Base-by-base conservation (phyloP, 1,284 basidiomycete species). In the Trichosporon sp. region DNA sequence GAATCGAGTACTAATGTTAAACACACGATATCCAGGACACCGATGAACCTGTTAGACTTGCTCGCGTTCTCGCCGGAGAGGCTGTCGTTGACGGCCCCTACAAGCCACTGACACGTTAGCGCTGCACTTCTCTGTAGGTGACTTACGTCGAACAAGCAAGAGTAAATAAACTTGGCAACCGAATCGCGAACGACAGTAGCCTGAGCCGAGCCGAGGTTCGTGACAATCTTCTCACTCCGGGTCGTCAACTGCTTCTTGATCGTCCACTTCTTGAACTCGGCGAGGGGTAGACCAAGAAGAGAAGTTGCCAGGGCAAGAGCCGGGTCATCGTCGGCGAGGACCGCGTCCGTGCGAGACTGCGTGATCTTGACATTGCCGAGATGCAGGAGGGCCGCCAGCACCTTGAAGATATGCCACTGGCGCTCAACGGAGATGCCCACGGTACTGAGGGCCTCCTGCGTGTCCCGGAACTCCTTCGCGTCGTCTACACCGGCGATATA, bases 191-290 rank as follows among this genome's bases (percentile, higher is more conserved):
- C 97, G 62, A 95, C 93, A n/a, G 89, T 91, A 9, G 97, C 96
- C 83, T 98, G 95, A 0, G 91, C 88, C 21, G 89, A 90, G 80
- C 90, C 94, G 69, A 99, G 85, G 66, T 89, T 85, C 1, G 93
- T 93, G 34, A 97, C 88, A 69, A 99, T 98, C 86, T 96, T 98
- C 84, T 99, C 97, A 29, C 90, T 91, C 53, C 97, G 89, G 3
- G 96, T 97, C 34, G 89, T 89, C 68, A 99, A 92, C 84, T 99
- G 96, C 84, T 95, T 98, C 87, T 99, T 99, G 83, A 98, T 85
- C 1, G 92, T 96, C 97, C 97, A 99, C 81, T 94, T 98, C 85
- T 94, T 98, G 87, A 99, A 99, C 65, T 99, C 96, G n/a, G 88
- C 86, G 18, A 92, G 86, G 69, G 92, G 91, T 65, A 99, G 89